Conservation (phyloP, 768 basidiomycete species). For the Boletales sp. region DNA sequence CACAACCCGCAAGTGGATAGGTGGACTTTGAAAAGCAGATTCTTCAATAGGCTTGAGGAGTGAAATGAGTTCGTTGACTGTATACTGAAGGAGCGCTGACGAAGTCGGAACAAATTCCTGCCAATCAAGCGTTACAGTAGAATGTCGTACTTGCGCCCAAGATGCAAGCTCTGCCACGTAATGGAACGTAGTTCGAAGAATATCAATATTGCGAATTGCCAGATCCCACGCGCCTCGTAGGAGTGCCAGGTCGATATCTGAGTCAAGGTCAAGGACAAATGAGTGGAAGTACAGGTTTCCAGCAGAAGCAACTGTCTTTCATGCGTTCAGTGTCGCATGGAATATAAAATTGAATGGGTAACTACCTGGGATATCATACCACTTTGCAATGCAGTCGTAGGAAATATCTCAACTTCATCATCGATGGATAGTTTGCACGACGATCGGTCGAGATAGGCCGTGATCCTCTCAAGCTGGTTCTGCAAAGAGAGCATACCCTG, state of each 20-base stretch:
- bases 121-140: constrained; percentile 22
- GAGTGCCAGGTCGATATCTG: constrained; percentile 21
- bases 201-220: constrained; percentile 31
- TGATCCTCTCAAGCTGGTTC: constrained; percentile 13
- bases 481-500: constrained; percentile 11
- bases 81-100: constrained; percentile 8
- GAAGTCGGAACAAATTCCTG: constrained; percentile 10
- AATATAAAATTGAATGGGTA: neutral
- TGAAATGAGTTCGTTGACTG: constrained; percentile 9
- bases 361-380: constrained; percentile 49
- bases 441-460: constrained; percentile 12
- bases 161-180: constrained; percentile 34
- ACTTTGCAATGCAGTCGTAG: constrained; percentile 43
- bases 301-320: constrained; percentile 27
- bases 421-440: constrained; percentile 17
- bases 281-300: constrained; percentile 32
- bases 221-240: constrained; percentile 37
- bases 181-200: constrained; percentile 48
- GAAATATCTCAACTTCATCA: constrained; percentile 35
- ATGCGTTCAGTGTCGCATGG: neutral
- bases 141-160: constrained; percentile 31
- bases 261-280: constrained; percentile 23
- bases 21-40: constrained; percentile 28
- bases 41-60: constrained; percentile 16
- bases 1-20: constrained; percentile 26